Evolutionary conservation across 1,139 yeast genomes (phyloP), one percentile per base, ranked within the genome.

Genomic region (Eremothecium gossypii): DNA sequence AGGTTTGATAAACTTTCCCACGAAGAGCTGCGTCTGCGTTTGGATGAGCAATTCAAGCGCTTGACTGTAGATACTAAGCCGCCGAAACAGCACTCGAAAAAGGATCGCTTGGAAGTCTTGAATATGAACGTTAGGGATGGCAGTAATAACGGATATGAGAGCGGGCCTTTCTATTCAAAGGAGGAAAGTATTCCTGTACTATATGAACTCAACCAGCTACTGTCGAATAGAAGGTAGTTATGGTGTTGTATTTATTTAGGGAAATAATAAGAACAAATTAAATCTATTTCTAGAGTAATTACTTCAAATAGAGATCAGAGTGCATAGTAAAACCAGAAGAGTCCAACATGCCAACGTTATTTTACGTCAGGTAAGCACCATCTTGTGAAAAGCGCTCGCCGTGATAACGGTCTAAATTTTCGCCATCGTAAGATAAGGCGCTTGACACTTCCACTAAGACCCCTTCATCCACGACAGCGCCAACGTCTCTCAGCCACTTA

Each of bases 391-490:
- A 76, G 5, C 51, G 46, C 48, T 71, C 65, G 27, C 83, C 91
- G 45, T 69, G 70, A 44, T 74, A 80, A 48, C 64, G 61, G 38
- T 72, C 78, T 42, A 91, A 71, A 1, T 85, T 89, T 65, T 91
- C 98, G 30, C 98, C 98, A 11, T 71, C 73, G 55, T 89, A 91
- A 53, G 91, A 79, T 12, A 89, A 71, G 45, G 73, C 63, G 2
- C 93, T 79, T 13, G 78, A 71, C 1, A 91, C 86, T 65, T 91
- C 98, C n/a, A 87, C 84, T 29, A 71, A 65, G 0, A 65, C 72
- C 8, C 63, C 68, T 8, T 71, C 74, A 8, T 57, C 55, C n/a
- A 81, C 59, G 2, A 59, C 44, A 1, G 85, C 96, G 20, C 96
- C 96, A 13, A 78, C 78, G 2, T 68, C 66, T 34, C 60, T 59